phyloP scores from a whole-genome alignment of 345 rosid genomes.

The Camelina sativa region DNA sequence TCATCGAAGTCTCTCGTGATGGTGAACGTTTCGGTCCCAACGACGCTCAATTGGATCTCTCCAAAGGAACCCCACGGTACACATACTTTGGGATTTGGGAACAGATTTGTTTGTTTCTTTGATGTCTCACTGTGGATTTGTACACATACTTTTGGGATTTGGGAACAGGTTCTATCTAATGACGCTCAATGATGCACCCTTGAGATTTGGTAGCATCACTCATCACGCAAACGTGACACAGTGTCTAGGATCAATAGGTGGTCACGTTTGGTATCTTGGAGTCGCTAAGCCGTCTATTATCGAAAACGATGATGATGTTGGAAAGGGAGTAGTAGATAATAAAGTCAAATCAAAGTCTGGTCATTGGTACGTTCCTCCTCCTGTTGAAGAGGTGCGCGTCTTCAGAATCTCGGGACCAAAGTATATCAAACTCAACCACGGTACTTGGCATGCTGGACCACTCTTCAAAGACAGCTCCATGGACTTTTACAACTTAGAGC shows the following conservation, averaged over 20 bases:
- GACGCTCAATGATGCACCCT: slow-evolving; percentile 52
- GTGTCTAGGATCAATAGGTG: slow-evolving; percentile 85
- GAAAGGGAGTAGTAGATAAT: slow-evolving; percentile 9
- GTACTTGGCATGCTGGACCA: slow-evolving; percentile 95
- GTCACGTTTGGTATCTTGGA: slow-evolving; percentile 79
- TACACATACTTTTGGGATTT: too few relatives aligned
- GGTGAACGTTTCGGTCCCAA: slow-evolving; percentile 67
- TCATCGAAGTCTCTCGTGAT: slow-evolving; percentile 62
- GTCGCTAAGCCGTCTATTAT: slow-evolving; percentile 70
- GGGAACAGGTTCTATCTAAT: slow-evolving; percentile 65
- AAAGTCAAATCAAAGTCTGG: slow-evolving; percentile 50
- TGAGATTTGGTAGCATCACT: slow-evolving; percentile 56
- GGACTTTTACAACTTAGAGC: slow-evolving; percentile 88
- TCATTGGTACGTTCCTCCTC: slow-evolving; percentile 68
- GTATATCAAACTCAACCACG: slow-evolving; percentile 66
- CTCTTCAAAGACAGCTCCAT: slow-evolving; percentile 53
- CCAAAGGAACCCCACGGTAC: slow-evolving; percentile 74
- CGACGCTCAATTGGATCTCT: slow-evolving; percentile 80
- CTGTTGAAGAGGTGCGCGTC: slow-evolving; percentile 57
- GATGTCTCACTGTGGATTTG: background rate
- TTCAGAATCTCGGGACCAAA: slow-evolving; percentile 72
- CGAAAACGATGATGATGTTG: slow-evolving; percentile 33
- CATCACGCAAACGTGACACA: slow-evolving; percentile 92
- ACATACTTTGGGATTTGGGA: too few relatives aligned
- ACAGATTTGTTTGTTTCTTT: too few relatives aligned